Evolutionary conservation across 2,329 filamentous ascomycete genomes (phyloP), one percentile per base, ranked within the genome.

Genomic region (Pseudopyricularia javanii): DNA sequence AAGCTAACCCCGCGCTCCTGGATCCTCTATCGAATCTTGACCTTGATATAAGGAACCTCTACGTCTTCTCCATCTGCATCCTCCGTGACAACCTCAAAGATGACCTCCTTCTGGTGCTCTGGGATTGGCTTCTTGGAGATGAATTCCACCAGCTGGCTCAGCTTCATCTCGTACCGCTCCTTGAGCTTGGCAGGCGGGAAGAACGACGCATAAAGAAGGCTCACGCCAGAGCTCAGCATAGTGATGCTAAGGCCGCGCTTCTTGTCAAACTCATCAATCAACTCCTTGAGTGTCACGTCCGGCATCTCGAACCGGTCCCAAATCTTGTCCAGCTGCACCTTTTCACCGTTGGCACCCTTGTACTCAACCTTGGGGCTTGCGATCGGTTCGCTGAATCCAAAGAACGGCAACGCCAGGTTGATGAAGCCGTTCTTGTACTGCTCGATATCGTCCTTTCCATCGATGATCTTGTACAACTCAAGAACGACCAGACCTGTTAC

Each of bases 391-490:
- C 89, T 95, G 79, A 98, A 98, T 37, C 91, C 91, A 61, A 98
- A 95, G 79, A 98, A 97, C 1, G 93, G 93, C 58, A 98, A 74
- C 1, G 93, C 93, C 59, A 98, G 73, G 72, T 98, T 98, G 71
- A 97, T 78, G 69, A 98, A 98, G 15, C 93, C 93, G 65, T 98
- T 98, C 80, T 97, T 97, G 83, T 94, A 98, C 70, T 97, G 88
- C 72, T 97, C 93, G 58, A 96, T 85, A 61, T 97, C 89, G n/a
- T 79, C 81, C 76, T 98, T 96, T 64, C 90, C 91, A 63, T 97
- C 93, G 47, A 98, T 76, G 57, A 98, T 80, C 81, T 98, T 98
- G 83, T 88, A 96, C 49, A 97, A 73, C 73, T 98, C 93, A 47
- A 98, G 74, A 15, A 94, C 79, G 52, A 98, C 90, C 47, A 98